phyloP scores from a whole-genome alignment of 495 filamentous ascomycete genomes.

The Penicillium nucicola region DNA sequence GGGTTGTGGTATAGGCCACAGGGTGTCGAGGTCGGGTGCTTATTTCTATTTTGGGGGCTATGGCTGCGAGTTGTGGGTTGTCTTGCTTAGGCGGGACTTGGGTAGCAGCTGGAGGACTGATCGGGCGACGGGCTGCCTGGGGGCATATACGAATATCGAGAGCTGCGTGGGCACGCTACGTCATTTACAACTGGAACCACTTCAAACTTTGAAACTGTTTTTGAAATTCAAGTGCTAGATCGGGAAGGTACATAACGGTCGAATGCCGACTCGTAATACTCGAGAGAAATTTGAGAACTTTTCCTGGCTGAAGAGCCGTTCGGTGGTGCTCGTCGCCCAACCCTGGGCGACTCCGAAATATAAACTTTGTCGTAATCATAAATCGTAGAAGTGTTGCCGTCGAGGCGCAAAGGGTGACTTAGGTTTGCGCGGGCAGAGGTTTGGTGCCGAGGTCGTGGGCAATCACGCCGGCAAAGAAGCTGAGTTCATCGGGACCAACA shows the following conservation, averaged over 20 bases:
- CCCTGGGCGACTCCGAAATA: constrained; percentile 9
- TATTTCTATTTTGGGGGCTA: too few relatives aligned
- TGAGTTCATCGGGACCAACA: constrained; percentile 38
- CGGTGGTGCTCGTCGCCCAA: constrained; percentile 10
- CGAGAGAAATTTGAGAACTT: constrained; percentile 15
- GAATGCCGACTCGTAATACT: background rate
- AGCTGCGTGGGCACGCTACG: background rate
- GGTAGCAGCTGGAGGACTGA: too few relatives aligned
- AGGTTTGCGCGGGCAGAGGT: constrained; percentile 13
- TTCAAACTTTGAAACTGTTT: constrained; percentile 5
- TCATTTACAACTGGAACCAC: background rate
- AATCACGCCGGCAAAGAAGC: constrained; percentile 43
- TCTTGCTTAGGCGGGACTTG: too few relatives aligned
- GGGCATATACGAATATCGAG: too few relatives aligned
- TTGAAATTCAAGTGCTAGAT: constrained; percentile 13
- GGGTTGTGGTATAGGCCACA: too few relatives aligned
- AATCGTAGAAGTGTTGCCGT: constrained; percentile 9
- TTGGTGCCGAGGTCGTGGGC: constrained; percentile 36
- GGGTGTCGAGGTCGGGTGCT: too few relatives aligned
- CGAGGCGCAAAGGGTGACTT: background rate
- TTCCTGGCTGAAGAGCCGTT: constrained; percentile 13
- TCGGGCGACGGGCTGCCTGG: too few relatives aligned
- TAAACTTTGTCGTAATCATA: constrained; percentile 18
- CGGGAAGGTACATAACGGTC: constrained; percentile 8
- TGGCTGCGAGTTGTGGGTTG: too few relatives aligned